Evolutionary conservation across 2,329 filamentous ascomycete species (phyloP).

Genomic region (Thyridium curvatum): DNA sequence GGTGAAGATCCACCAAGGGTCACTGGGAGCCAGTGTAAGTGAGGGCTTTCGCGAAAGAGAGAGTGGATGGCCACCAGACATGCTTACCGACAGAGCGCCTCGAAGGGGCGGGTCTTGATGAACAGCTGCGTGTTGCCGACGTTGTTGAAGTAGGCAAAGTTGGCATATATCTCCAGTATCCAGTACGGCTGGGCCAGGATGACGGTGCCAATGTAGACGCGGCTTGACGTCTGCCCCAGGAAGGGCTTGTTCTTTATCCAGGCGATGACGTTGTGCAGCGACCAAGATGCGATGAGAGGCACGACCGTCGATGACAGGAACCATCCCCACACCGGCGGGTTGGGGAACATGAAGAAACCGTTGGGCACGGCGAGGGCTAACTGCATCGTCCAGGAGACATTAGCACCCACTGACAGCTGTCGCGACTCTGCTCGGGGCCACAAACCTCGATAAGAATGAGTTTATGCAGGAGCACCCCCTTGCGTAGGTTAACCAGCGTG

Average conservation of each 20-base stretch:
- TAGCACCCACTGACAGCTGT: too few relatives aligned
- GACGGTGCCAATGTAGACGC: constrained; percentile 53
- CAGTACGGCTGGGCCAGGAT: constrained; percentile 56
- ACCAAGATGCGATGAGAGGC: constrained; percentile 56
- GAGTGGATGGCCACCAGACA: too few relatives aligned
- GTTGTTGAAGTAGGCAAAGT: constrained; percentile 58
- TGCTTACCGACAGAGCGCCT: constrained; percentile 49
- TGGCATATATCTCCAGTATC: constrained; percentile 59
- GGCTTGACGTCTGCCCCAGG: constrained; percentile 39
- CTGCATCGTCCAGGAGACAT: neutral
- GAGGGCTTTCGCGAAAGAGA: too few relatives aligned
- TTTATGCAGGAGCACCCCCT: constrained; percentile 39
- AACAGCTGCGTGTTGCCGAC: constrained; percentile 40
- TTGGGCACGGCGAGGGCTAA: constrained; percentile 41
- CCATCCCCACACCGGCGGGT: constrained; percentile 50
- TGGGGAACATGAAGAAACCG: constrained; percentile 52
- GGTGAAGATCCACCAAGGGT: constrained; percentile 65
- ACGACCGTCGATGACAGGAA: constrained; percentile 56
- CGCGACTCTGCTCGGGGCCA: too few relatives aligned
- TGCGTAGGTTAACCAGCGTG: constrained; percentile 42
- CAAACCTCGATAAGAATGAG: constrained; percentile 41
- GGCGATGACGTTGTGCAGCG: constrained; percentile 58
- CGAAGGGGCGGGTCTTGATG: constrained; percentile 47
- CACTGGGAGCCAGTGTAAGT: constrained; percentile 24
- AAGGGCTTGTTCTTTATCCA: constrained; percentile 64